These are phyloP conservation scores for Cymbopogon citratus DNA, from an alignment of 176 grass and related monocot species.

Conservation along the genomic window DNA sequence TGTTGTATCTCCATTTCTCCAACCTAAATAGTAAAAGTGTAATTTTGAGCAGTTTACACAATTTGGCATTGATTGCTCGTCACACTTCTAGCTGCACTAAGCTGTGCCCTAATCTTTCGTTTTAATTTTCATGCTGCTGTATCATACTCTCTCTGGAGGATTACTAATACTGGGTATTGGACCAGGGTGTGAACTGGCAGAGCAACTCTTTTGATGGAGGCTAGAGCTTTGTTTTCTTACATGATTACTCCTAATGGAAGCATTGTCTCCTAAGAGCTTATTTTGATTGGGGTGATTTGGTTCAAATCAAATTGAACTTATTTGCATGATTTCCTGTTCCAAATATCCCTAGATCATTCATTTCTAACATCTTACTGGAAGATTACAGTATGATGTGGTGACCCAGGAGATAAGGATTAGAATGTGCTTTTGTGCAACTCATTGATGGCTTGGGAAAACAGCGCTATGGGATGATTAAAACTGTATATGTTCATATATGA, in stretches of 20 bases:
- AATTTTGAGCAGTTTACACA: background rate
- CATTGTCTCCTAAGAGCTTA: background rate
- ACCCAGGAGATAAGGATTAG: background rate
- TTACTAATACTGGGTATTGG: conserved; percentile 31
- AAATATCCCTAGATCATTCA: background rate
- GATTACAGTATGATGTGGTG: background rate
- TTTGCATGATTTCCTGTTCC: background rate
- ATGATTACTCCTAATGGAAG: background rate
- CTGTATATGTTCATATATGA: background rate
- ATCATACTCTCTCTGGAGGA: background rate
- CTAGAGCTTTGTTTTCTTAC: conserved; percentile 25
- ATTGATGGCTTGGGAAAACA: background rate
- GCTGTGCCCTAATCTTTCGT: background rate
- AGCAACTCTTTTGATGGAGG: conserved; percentile 58
- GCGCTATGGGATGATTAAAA: background rate
- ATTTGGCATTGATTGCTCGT: conserved; percentile 16
- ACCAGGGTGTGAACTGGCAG: conserved; percentile 57
- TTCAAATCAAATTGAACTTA: background rate
- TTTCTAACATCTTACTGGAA: background rate
- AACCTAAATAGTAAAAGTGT: conserved; percentile 5
- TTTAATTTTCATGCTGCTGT: background rate
- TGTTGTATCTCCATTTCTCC: conserved; percentile 5
- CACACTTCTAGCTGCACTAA: background rate
- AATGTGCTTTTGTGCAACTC: conserved; percentile 4
- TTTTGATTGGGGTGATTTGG: background rate